phyloP scores from a whole-genome alignment of 1,284 basidiomycete species.

The Pseudozyma tsukubaensis region DNA sequence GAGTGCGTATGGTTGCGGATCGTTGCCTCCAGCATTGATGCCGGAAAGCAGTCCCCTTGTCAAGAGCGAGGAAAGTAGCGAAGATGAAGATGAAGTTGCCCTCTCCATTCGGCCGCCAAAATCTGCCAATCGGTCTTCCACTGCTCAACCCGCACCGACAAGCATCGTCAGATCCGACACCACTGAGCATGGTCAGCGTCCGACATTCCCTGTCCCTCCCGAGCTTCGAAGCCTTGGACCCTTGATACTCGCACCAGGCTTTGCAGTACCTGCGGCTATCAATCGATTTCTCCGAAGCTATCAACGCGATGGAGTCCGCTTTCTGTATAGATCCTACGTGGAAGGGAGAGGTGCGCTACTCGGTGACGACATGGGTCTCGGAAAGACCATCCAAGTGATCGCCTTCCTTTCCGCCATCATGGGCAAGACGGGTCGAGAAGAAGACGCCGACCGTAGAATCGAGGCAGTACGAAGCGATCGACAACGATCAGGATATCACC shows the following conservation, averaged over 20 bases:
- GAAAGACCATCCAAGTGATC: constrained; percentile 82
- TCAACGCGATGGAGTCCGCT: constrained; percentile 82
- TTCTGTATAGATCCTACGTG: constrained; percentile 78
- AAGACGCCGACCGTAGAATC: constrained; percentile 76
- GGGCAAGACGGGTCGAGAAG: constrained; percentile 77
- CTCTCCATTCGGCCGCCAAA: constrained; percentile 16
- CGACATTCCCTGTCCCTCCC: constrained; percentile 22
- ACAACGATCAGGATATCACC: constrained; percentile 21
- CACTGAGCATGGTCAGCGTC: constrained; percentile 9
- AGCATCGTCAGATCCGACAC: background rate
- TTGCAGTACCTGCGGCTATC: constrained; percentile 76
- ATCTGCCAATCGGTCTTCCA: background rate
- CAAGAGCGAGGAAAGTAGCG: constrained; percentile 9
- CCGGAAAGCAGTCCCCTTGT: background rate
- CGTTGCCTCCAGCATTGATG: background rate
- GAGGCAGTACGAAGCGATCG: constrained; percentile 65
- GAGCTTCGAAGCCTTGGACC: constrained; percentile 24
- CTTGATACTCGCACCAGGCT: constrained; percentile 25
- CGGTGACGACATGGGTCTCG: constrained; percentile 90
- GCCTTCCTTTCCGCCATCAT: constrained; percentile 86
- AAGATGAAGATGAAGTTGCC: constrained; percentile 33
- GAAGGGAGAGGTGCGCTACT: constrained; percentile 78
- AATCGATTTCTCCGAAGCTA: constrained; percentile 85
- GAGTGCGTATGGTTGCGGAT: constrained; percentile 4
- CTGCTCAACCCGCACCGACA: no score